Evolutionary conservation across 768 basidiomycete species (phyloP).

Genomic region (Suillus subluteus): DNA sequence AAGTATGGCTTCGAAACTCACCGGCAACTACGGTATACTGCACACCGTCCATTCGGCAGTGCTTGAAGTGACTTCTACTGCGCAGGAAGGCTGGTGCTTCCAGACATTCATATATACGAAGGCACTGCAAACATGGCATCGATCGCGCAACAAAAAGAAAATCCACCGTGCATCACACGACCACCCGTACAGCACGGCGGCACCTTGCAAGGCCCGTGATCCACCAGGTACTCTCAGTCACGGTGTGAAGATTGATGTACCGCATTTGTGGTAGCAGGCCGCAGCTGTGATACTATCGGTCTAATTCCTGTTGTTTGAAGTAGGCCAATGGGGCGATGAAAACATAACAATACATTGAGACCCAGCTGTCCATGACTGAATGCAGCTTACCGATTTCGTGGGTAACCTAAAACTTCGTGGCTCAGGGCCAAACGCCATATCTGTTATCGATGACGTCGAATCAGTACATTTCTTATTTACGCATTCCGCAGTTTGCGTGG

Average conservation of each 20-base stretch:
- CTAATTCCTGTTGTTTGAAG: neutral
- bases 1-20: neutral
- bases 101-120: neutral
- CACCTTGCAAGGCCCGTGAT: neutral
- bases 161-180: neutral
- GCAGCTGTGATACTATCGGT: neutral
- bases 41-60: neutral
- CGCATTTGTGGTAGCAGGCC: neutral
- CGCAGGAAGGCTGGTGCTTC: constrained; percentile 3
- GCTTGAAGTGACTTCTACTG: neutral
- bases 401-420: neutral
- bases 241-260: neutral
- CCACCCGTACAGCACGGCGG: neutral
- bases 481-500: neutral
- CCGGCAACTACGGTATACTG: constrained; percentile 1
- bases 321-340: neutral
- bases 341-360: neutral
- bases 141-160: neutral
- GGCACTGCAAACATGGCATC: neutral
- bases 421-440: neutral
- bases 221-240: neutral
- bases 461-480: neutral
- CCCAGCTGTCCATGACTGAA: neutral
- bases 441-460: neutral
- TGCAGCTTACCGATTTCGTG: neutral